Percentiles rank a stretch among this genome's conserved stretches.
These are phyloP conservation scores for Lecanoromycetidae sp. DNA, from an alignment of 2,329 filamentous ascomycete species.

Conservation along the genomic window DNA sequence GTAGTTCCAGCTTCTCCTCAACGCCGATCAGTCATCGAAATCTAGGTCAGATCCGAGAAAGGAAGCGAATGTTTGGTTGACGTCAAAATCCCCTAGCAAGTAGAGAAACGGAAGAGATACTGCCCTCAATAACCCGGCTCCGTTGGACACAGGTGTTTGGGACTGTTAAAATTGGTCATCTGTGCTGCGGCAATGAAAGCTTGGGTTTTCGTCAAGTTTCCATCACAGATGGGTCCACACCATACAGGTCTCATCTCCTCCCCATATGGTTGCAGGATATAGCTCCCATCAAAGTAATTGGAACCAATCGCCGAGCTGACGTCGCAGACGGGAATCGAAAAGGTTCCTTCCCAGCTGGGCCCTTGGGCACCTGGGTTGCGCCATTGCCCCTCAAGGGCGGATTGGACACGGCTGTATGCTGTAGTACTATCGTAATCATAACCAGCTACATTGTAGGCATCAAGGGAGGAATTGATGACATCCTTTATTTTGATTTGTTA, in stretches of 20 bases:
- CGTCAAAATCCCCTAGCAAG: too few species aligned
- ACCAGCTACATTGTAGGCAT: conserved; percentile 12
- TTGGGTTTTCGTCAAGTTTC: background rate
- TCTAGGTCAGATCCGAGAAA: too few species aligned
- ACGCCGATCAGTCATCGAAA: too few species aligned
- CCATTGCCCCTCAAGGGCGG: conserved; percentile 7
- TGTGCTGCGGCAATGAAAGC: conserved; percentile 7
- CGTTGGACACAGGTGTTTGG: background rate
- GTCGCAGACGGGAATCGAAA: conserved; percentile 15
- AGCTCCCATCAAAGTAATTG: background rate
- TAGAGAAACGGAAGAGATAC: too few species aligned
- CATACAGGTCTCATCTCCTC: conserved; percentile 10
- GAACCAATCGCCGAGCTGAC: conserved; percentile 6
- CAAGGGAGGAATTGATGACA: conserved; percentile 12
- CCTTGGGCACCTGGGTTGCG: conserved; percentile 11
- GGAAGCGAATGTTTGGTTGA: too few species aligned
- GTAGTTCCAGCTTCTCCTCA: too few species aligned
- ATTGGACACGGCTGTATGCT: conserved; percentile 6
- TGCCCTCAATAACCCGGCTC: background rate
- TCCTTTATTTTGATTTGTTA: background rate
- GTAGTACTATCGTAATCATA: conserved; percentile 8
- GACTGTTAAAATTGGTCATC: conserved; percentile 5
- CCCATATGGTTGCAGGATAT: conserved; percentile 9
- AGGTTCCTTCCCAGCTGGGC: conserved; percentile 13
- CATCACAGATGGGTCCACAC: conserved; percentile 11